These are phyloP conservation scores for Aspergillus hancockii DNA, from an alignment of 495 filamentous ascomycete species.

Conservation along the genomic window DNA sequence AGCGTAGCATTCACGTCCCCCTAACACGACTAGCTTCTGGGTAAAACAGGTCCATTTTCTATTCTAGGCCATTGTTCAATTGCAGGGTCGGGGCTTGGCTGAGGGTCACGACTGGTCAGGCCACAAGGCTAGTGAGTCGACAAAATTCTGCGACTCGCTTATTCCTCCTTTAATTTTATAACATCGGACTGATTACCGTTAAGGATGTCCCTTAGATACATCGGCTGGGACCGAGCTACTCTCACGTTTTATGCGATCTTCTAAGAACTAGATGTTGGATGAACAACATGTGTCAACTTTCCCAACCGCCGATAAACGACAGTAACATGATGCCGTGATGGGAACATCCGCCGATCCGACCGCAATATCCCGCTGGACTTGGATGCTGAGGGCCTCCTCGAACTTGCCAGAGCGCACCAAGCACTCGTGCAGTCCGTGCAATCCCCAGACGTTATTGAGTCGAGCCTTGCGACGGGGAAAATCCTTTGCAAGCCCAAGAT, in stretches of 20 bases:
- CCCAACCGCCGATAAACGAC: constrained; percentile 34
- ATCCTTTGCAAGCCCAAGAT: constrained; percentile 58
- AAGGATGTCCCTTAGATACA: too few species aligned
- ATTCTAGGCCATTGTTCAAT: not conserved
- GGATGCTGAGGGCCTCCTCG: constrained; percentile 51
- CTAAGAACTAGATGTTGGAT: not conserved
- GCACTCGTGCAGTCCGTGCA: constrained; percentile 68
- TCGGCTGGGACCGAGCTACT: too few species aligned
- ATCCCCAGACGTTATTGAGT: constrained; percentile 67
- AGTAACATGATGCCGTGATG: constrained; percentile 63
- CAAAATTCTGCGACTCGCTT: not conserved
- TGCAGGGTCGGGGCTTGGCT: not conserved
- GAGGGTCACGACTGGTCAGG: not conserved
- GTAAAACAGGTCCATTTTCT: not conserved
- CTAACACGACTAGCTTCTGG: not conserved
- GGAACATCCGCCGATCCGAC: constrained; percentile 59
- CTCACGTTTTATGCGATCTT: not conserved
- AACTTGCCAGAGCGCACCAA: constrained; percentile 48
- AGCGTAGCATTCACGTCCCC: not conserved
- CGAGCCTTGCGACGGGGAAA: constrained; percentile 60
- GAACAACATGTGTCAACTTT: not conserved
- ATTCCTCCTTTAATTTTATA: too few species aligned
- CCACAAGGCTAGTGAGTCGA: not conserved
- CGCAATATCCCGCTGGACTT: constrained; percentile 49
- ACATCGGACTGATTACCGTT: too few species aligned